Conservation (phyloP, 163 green algal genomes). For the Prototheca cutis region DNA sequence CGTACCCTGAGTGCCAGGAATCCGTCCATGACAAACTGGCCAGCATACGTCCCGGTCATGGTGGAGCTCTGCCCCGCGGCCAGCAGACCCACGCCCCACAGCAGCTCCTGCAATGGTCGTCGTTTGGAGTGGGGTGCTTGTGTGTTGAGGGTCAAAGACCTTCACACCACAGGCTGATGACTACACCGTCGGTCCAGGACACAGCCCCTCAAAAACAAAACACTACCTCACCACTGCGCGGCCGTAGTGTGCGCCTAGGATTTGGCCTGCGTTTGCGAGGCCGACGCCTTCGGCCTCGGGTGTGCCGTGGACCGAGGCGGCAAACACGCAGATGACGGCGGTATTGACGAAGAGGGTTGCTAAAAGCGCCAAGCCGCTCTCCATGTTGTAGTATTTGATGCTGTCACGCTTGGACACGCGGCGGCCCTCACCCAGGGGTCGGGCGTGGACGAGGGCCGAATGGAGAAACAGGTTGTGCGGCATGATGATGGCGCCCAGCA, state of each 20-base stretch:
- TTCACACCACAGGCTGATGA: too few relatives aligned
- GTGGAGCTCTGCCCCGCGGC: constrained; percentile 69
- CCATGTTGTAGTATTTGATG: constrained; percentile 70
- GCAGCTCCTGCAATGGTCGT: constrained; percentile 27
- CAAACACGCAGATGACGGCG: constrained; percentile 72
- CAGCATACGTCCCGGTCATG: constrained; percentile 68
- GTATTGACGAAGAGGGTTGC: constrained; percentile 84
- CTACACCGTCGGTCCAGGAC: too few relatives aligned
- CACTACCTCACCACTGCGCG: constrained; percentile 23
- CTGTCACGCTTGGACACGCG: constrained; percentile 25
- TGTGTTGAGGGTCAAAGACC: too few relatives aligned
- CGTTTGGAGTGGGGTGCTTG: too few relatives aligned
- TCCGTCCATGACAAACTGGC: constrained; percentile 82
- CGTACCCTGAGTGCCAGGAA: constrained; percentile 45
- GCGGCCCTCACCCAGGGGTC: constrained; percentile 1
- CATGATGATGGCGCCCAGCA: constrained; percentile 82
- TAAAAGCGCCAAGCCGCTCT: constrained; percentile 56
- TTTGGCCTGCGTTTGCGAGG: constrained; percentile 67
- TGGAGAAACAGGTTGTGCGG: constrained; percentile 91
- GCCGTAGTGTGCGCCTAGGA: constrained; percentile 57
- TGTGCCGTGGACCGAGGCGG: constrained; percentile 57
- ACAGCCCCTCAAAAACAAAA: too few relatives aligned
- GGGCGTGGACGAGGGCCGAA: constrained; percentile 65
- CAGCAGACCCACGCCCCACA: constrained; percentile 74
- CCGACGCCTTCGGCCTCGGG: constrained; percentile 51